Evolutionary conservation across 805 yeast species (phyloP), one percentile per base, ranked within the genome.

Genomic region (Lipomyces sp.): DNA sequence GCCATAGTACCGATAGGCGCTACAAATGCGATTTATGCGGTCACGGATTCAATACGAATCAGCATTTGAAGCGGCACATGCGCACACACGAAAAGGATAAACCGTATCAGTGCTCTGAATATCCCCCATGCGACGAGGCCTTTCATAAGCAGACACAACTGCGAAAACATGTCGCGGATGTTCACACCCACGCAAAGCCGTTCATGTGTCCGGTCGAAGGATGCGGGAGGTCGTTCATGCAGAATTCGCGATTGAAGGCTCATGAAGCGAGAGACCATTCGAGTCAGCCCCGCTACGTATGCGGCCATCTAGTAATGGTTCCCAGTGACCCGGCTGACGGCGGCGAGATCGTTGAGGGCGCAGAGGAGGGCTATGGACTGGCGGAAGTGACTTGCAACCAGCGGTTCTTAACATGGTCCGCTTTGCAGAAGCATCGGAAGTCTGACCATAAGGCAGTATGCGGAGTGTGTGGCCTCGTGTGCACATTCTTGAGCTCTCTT

Each of bases 1-100:
- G 47, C 33, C 61, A 57, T 39, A 19, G 45, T 10, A 32, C 39
- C 11, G 60, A 51, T 22, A 49, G 39, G 24, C 49, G 60, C 26
- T 57, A 57, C 38, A 23, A n/a, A 31, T 79, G 87, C 64, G 56
- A 72, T 2, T 74, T 71, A 1, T 93, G 98, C 65, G 82, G 83
- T 1, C 89, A 88, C 66, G 95, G 96, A 2, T 83, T 86, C 45
- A 83, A 82, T 45, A 77, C 95, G 0, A 66, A 66, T 45, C 98
- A 93, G 68, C 97, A 90, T 63, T 71, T 88, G 49, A 79, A 76
- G 55, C 75, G 96, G 46, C 98, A 93, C 66, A 88, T 83, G 68
- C 75, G 78, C 34, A 84, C 95, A 1, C 98, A 93, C 65, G 80
- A 81, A 3, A 75, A 76, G 57, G 78, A 87, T 31, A 47, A 37